These are phyloP conservation scores for Aspergillus luchuensis DNA, from an alignment of 2,329 filamentous ascomycete genomes.

Conservation along the genomic window DNA sequence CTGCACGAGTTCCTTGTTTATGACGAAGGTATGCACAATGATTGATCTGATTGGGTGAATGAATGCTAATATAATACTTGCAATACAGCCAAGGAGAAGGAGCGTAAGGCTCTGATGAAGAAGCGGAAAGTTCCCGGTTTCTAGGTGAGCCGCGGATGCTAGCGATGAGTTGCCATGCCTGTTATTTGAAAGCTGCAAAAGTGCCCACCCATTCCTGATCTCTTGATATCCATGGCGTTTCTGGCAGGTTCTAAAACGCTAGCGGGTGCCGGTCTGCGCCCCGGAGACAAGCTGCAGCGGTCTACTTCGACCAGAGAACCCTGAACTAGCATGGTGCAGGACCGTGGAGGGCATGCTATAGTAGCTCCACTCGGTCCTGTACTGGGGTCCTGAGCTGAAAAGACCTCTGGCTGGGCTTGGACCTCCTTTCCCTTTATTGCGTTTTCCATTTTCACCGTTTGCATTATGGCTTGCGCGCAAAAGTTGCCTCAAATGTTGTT, in stretches of 20 bases:
- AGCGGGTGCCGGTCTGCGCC: conserved; percentile 23
- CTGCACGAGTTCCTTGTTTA: conserved; percentile 93
- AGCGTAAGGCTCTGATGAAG: conserved; percentile 67
- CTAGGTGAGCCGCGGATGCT: conserved; percentile 23
- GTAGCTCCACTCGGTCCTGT: background rate
- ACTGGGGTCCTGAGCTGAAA: background rate
- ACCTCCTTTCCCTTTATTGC: background rate
- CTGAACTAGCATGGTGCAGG: conserved; percentile 3
- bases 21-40: conserved; percentile 65
- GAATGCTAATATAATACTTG: conserved; percentile 14
- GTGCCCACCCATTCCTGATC: conserved; percentile 32
- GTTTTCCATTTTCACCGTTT: conserved; percentile 14
- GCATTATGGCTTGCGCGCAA: conserved; percentile 17
- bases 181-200: conserved; percentile 25
- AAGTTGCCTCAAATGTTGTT: conserved; percentile 19
- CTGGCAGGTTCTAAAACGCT: conserved; percentile 40
- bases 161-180: conserved; percentile 24
- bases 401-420: background rate
- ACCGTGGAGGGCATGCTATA: background rate
- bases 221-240: conserved; percentile 49
- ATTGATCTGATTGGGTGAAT: background rate
- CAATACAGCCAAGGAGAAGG: conserved; percentile 64
- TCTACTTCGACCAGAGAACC: background rate
- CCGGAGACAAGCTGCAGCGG: conserved; percentile 9
- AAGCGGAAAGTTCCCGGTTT: conserved; percentile 52